Conservation (phyloP, 805 yeast species). For the Saturnispora galanensis region DNA sequence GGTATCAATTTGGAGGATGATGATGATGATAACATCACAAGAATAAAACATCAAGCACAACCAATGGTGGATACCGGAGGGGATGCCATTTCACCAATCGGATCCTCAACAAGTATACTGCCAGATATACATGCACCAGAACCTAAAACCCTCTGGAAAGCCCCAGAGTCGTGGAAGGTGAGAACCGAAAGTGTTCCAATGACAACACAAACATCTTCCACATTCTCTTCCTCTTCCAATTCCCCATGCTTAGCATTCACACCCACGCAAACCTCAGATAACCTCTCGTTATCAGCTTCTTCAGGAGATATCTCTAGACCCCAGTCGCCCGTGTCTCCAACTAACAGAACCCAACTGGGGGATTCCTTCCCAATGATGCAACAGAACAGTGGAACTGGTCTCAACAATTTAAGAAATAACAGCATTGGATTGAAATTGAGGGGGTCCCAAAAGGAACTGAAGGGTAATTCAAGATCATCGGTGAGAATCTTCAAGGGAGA, state of each 20-base stretch:
- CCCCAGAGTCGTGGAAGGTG: conserved; percentile 59
- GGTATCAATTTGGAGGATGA: conserved; percentile 22
- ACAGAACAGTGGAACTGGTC: no score
- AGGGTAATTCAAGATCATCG: conserved; percentile 26
- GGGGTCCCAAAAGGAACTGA: conserved; percentile 16
- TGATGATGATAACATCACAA: conserved; percentile 7
- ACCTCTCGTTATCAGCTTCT: not conserved
- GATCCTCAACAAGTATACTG: conserved; percentile 17
- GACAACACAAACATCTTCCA: not conserved
- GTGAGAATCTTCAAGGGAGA: conserved; percentile 75
- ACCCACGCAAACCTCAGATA: conserved; percentile 4
- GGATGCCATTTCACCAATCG: conserved; percentile 14
- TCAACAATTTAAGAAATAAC: not conserved
- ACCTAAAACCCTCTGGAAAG: conserved; percentile 32
- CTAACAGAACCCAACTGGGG: not conserved
- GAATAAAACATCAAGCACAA: not conserved
- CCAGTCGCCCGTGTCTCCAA: conserved; percentile 4
- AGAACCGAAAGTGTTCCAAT: conserved; percentile 22
- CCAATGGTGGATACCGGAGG: conserved; percentile 11
- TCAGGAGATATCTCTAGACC: conserved; percentile 7
- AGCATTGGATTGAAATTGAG: not conserved
- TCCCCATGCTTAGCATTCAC: conserved; percentile 13
- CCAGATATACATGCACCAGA: not conserved
- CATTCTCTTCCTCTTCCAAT: conserved; percentile 3
- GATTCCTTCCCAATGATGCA: not conserved